A percentile compares a stretch with the other conserved stretches of the same genome.
Evolutionary conservation across 352 stramenopile genomes (phyloP).

Genomic region (Pythium insidiosum): DNA sequence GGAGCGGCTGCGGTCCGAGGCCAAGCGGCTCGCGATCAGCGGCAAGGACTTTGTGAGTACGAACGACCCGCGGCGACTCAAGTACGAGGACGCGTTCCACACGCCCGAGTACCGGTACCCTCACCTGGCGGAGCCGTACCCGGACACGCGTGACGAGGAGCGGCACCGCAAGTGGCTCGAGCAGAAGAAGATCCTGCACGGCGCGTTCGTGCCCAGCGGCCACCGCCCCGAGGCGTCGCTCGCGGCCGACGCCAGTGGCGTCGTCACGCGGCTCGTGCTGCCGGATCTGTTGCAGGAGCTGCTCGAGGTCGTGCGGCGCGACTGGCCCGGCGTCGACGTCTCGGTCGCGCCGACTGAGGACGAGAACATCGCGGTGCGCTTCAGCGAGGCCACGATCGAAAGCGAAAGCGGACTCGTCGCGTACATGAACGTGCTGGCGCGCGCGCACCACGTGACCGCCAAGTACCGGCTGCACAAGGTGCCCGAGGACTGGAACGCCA

Average conservation of each 20-base stretch:
- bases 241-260: slow-evolving; percentile 45
- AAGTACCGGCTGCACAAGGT: slow-evolving; percentile 77
- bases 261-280: slow-evolving; percentile 56
- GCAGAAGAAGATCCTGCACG: slow-evolving; percentile 67
- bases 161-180: slow-evolving; percentile 51
- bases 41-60: slow-evolving; percentile 61
- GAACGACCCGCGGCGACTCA: slow-evolving; percentile 35
- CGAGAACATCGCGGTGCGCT: slow-evolving; percentile 57
- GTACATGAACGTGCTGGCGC: slow-evolving; percentile 81
- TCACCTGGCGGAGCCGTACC: slow-evolving; percentile 61
- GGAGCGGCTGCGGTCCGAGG: slow-evolving; percentile 53
- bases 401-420: slow-evolving; percentile 53
- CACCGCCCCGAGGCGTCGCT: too few species aligned
- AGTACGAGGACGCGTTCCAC: slow-evolving; percentile 72
- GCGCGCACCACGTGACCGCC: slow-evolving; percentile 47
- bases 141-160: slow-evolving; percentile 41
- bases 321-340: slow-evolving; percentile 59
- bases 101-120: slow-evolving; percentile 45
- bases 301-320: slow-evolving; percentile 37
- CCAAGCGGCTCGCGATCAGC: slow-evolving; percentile 63
- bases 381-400: slow-evolving; percentile 33
- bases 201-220: slow-evolving; percentile 56
- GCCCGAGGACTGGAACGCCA: slow-evolving; percentile 68
- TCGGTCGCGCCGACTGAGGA: slow-evolving; percentile 43
- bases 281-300: slow-evolving; percentile 71